Evolutionary conservation across 2,329 filamentous ascomycete species (phyloP), one percentile per base, ranked within the genome.

Genomic region (Clonostachys sp.): DNA sequence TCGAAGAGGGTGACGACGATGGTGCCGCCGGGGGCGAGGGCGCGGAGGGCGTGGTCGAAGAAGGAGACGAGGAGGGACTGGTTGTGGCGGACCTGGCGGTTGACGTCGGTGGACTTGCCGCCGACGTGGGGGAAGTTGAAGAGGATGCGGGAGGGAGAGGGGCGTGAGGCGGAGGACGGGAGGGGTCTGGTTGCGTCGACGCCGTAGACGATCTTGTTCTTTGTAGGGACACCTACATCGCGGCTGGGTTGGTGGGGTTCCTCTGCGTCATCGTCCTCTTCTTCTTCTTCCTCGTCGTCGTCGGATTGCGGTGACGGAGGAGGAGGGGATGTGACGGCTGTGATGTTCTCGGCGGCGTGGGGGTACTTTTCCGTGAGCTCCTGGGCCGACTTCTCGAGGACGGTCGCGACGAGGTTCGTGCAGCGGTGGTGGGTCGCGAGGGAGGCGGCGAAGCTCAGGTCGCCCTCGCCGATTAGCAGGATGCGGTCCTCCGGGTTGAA

Each of bases 71-170:
- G 75, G 45, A 90, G 74, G 59, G 87, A 83, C 67, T 96, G 91
- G 70, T 99, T 97, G 64, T 89, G 83, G 48, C 94, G 84, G 13
- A 96, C 91, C 69, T 99, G 94, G 35, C 94, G 79, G 71, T 96
- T 96, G 48, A 96, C 87, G 70, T 97, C 91, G 56, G 87, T 97
- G 54, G 83, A 87, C 59, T 95, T 85, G 42, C 94, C 94, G 53
- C 94, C 94, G 5, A 95, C 87, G 71, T 99, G 94, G 35, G 94
- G 94, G 67, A 99, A 99, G 74, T 96, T 96, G 81, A 97, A 99
- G 55, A 92, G 76, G 52, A 97, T 85, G 48, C 83, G 79, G 64
- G 95, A 84, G 75, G 87, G 91, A 51, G 61, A 55, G 30, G 66
- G 64, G 39, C 61, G 62, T 51, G 58, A 53, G 57, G 74, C 76